Conservation (phyloP, 2,329 filamentous ascomycete genomes). For the Pyricularia pennisetigena region DNA sequence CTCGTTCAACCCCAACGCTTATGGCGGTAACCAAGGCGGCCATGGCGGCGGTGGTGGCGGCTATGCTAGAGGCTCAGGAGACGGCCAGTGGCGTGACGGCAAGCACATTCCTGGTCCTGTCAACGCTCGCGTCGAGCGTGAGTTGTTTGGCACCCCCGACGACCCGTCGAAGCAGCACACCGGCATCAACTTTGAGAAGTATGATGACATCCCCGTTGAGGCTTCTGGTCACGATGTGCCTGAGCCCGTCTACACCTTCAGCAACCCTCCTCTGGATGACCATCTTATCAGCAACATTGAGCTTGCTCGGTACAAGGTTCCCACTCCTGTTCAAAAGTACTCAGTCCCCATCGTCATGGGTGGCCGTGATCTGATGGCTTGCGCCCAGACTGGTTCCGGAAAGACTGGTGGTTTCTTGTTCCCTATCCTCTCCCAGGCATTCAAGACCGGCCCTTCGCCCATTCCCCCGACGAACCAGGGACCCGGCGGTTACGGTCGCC, state of each 20-base stretch:
- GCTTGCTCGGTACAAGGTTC: constrained; percentile 87
- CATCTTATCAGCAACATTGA: constrained; percentile 90
- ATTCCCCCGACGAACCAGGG: constrained; percentile 48
- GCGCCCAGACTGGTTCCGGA: constrained; percentile 98
- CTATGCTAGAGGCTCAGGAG: constrained; percentile 71
- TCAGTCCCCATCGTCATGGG: constrained; percentile 98
- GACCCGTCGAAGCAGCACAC: constrained; percentile 93
- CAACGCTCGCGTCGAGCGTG: constrained; percentile 85
- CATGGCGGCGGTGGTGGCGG: constrained; percentile 38
- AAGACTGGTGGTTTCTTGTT: constrained; percentile 99
- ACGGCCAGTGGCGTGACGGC: constrained; percentile 93
- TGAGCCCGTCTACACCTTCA: constrained; percentile 83
- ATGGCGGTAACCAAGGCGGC: constrained; percentile 38
- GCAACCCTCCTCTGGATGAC: constrained; percentile 89
- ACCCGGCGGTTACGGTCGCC: constrained; percentile 70
- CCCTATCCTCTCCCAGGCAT: constrained; percentile 96
- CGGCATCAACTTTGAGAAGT: constrained; percentile 99
- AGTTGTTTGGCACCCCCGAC: constrained; percentile 85
- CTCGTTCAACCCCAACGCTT: constrained; percentile 53
- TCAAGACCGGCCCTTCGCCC: constrained; percentile 73
- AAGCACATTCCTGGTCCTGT: constrained; percentile 87
- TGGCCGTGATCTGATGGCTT: constrained; percentile 97
- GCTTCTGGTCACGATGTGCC: constrained; percentile 90
- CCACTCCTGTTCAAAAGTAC: constrained; percentile 98
- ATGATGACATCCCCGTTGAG: constrained; percentile 98